Evolutionary conservation across 2,329 filamentous ascomycete genomes (phyloP).

Genomic region (Penicillium concentricum): DNA sequence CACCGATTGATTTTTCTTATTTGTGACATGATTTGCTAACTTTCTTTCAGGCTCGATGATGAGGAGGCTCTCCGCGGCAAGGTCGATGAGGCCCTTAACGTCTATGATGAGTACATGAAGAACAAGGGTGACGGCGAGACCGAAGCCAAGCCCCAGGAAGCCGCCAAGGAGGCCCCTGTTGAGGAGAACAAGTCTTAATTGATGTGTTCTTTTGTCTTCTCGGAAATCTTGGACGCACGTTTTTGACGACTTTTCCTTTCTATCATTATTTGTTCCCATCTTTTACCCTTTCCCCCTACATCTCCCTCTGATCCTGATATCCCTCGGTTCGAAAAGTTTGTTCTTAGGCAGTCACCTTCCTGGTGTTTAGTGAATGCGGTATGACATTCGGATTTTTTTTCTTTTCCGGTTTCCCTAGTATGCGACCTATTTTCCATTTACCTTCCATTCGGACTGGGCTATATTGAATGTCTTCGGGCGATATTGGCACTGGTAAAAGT

Average conservation of each 20-base stretch:
- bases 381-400: slow-evolving; percentile 29
- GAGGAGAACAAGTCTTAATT: slow-evolving; percentile 44
- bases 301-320: slow-evolving; percentile 40
- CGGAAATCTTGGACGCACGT: slow-evolving; percentile 34
- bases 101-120: slow-evolving; percentile 99
- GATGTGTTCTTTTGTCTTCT: slow-evolving; percentile 24
- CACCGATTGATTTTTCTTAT: neutral
- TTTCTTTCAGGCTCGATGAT: slow-evolving; percentile 71
- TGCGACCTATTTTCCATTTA: neutral
- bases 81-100: slow-evolving; percentile 94
- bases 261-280: slow-evolving; percentile 23
- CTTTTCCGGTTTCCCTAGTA: slow-evolving; percentile 11
- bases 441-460: neutral
- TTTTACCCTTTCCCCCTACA: slow-evolving; percentile 22
- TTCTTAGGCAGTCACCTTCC: slow-evolving; percentile 35
- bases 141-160: slow-evolving; percentile 49
- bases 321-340: slow-evolving; percentile 44
- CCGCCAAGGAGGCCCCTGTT: slow-evolving; percentile 42
- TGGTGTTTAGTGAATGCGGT: slow-evolving; percentile 33
- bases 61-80: slow-evolving; percentile 86
- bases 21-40: slow-evolving; percentile 16
- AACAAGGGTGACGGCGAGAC: slow-evolving; percentile 58
- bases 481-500: slow-evolving; percentile 21
- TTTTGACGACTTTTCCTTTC: slow-evolving; percentile 37
- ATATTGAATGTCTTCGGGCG: neutral